Percentiles rank a stretch among this genome's conserved stretches.
Evolutionary conservation across 768 basidiomycete species (phyloP).

Genomic region (Suillus fuscotomentosus): DNA sequence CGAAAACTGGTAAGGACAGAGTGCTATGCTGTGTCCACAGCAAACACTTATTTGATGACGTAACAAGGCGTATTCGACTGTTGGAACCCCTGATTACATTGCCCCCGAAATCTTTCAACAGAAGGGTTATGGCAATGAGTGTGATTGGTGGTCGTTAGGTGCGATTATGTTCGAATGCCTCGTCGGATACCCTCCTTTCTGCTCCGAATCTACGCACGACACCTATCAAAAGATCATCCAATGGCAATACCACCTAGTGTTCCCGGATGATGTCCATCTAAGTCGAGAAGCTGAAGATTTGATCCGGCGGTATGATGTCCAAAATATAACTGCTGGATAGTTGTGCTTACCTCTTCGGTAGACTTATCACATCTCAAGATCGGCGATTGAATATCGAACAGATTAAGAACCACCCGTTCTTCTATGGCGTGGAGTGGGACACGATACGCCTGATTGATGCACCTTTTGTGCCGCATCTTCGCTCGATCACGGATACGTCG

Average conservation of each 20-base stretch:
- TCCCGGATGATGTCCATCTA: constrained; percentile 94
- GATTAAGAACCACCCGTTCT: constrained; percentile 90
- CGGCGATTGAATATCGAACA: constrained; percentile 77
- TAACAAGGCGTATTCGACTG: constrained; percentile 90
- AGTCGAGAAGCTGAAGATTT: constrained; percentile 90
- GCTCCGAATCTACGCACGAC: constrained; percentile 93
- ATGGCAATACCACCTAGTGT: constrained; percentile 82
- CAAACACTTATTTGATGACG: neutral
- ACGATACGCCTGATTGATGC: constrained; percentile 86
- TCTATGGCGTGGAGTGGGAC: constrained; percentile 94
- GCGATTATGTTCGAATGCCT: constrained; percentile 99
- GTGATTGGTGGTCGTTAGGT: constrained; percentile 99
- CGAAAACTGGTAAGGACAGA: constrained; percentile 78
- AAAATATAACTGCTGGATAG: neutral
- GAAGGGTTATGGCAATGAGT: constrained; percentile 97
- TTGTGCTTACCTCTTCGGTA: constrained; percentile 23
- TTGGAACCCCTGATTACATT: constrained; percentile 96
- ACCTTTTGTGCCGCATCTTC: constrained; percentile 93
- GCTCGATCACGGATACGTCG: constrained; percentile 94
- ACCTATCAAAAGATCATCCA: constrained; percentile 98
- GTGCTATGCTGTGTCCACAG: neutral
- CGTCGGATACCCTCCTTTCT: constrained; percentile 96
- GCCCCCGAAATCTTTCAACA: constrained; percentile 96
- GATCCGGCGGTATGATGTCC: constrained; percentile 62
- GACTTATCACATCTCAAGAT: constrained; percentile 84